Base-by-base conservation (phyloP, 768 basidiomycete species). In the Lactifluus echinatus region DNA sequence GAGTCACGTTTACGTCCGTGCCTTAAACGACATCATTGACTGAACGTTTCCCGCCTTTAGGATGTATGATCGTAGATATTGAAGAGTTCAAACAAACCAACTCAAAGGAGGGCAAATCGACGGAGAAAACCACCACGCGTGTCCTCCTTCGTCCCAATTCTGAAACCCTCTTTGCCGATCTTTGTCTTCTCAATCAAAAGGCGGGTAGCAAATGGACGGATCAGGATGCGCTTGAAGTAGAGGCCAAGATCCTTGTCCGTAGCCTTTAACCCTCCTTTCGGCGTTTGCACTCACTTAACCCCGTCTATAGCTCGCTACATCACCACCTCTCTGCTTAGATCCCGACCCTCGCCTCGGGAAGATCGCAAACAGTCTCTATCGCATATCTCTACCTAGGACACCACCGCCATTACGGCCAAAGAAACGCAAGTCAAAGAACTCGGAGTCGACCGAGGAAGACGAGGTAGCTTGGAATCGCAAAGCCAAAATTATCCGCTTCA, bases 11-110 rank as follows among this genome's bases (percentile, higher is more conserved):
- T 53, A 14, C 17, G 7, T 36, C 36, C 4, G 37, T 36, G 4
- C 47, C 23, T 11, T 21, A 19, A 17, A 39, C 49, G 26, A 19
- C 8, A 28, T 39, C 47, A 34, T 19, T 60, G 6, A 54, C 37
- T 42, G 11, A 28, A 1, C 36, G 11, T 49, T 26, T 23, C 24
- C 36, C 42, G n/a, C 19, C 51, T 28, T 5, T 51, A 93, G 90
- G 90, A 36, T 89, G 88, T 64, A 82, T 93, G 79, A 77, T 93
- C 57, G 90, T 91, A 2, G 89, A 93, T 67, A 76, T 92, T 24
- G 73, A 86, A 34, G 89, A 93, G 66, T 87, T 87, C 65, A 78
- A 88, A 10, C 81, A 83, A 7, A 75, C 78, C 53, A 77, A 72
- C 66, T 68, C 67, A 53, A 82, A 79, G 55, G 84, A 88, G 14